Percentiles rank a stretch among this genome's conserved stretches.
Evolutionary conservation across 441 rosid genomes (phyloP).

Genomic region (Brassica hybrid): DNA sequence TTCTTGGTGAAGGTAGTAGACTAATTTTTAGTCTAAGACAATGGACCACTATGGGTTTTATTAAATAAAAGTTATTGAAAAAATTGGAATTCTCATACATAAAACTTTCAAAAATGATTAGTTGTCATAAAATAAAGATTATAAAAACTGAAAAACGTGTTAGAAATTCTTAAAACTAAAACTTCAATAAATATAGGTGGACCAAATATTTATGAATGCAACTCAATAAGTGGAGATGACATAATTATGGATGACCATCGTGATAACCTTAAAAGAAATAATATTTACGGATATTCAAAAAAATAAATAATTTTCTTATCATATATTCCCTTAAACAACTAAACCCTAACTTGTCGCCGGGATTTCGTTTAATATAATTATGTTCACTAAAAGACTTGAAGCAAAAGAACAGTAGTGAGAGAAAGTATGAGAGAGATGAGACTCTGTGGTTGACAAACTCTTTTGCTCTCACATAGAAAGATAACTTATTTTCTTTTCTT

Average conservation of each 20-base stretch:
- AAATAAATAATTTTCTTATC: not conserved
- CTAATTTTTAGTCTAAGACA: not conserved
- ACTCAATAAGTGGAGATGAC: conserved; percentile 32
- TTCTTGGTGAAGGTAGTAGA: not conserved
- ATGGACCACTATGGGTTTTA: not conserved
- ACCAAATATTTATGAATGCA: conserved; percentile 19
- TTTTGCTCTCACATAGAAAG: conserved; percentile 38
- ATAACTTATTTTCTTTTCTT: conserved; percentile 38
- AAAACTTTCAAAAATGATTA: not conserved
- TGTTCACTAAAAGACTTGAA: conserved; percentile 40
- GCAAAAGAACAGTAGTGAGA: conserved; percentile 38
- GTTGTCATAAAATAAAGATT: not conserved
- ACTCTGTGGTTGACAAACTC: conserved; percentile 51
- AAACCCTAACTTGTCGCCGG: conserved; percentile 51
- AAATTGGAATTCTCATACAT: conserved; percentile 2
- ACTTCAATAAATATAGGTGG: conserved; percentile 14
- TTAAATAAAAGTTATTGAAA: not conserved
- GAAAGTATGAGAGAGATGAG: conserved; percentile 40
- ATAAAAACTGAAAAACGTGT: not conserved
- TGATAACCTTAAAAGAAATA: conserved; percentile 37
- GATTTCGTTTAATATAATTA: conserved; percentile 42
- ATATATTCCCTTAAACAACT: conserved; percentile 35
- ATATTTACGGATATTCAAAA: conserved; percentile 17
- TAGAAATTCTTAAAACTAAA: not conserved
- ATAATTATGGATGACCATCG: conserved; percentile 27